These are phyloP conservation scores for Acanthochlamys bracteata DNA, from an alignment of 106 monocot genomes.

Conservation along the genomic window DNA sequence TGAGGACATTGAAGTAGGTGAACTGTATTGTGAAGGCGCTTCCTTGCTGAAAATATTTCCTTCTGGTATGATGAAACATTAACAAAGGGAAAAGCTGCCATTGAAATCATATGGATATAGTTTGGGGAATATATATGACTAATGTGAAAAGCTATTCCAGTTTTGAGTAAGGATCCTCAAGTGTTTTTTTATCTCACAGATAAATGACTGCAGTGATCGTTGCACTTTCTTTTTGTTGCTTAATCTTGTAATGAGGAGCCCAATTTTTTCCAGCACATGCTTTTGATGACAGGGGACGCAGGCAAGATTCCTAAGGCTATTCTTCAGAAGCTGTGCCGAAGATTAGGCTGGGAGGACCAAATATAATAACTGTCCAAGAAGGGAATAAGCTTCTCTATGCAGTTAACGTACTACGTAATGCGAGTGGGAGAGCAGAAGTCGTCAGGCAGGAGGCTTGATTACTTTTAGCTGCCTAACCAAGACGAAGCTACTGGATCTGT, in stretches of 20 bases:
- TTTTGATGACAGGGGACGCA: slow-evolving; percentile 50
- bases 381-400: slow-evolving; percentile 62
- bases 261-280: slow-evolving; percentile 1
- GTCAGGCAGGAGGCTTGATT: slow-evolving; percentile 83
- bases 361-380: slow-evolving; percentile 63
- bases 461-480: slow-evolving; percentile 60
- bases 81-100: slow-evolving; percentile 38
- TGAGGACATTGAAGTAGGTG: slow-evolving; percentile 66
- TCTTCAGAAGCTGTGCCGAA: slow-evolving; percentile 90
- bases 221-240: not conserved
- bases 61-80: slow-evolving; percentile 27
- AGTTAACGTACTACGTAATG: slow-evolving; percentile 67
- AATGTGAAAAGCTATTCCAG: slow-evolving; percentile 72
- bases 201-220: not conserved
- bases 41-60: slow-evolving; percentile 22
- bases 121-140: slow-evolving; percentile 50
- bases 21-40: slow-evolving; percentile 70
- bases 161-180: not conserved
- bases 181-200: not conserved
- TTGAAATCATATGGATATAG: slow-evolving; percentile 29
- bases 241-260: not conserved
- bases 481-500: slow-evolving; percentile 43
- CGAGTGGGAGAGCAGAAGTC: slow-evolving; percentile 79
- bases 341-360: slow-evolving; percentile 88
- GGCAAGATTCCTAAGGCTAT: slow-evolving; percentile 71